Evolutionary conservation across 208 protist species (phyloP), one percentile per base, ranked within the genome.

Genomic region (Leishmania turanica): DNA sequence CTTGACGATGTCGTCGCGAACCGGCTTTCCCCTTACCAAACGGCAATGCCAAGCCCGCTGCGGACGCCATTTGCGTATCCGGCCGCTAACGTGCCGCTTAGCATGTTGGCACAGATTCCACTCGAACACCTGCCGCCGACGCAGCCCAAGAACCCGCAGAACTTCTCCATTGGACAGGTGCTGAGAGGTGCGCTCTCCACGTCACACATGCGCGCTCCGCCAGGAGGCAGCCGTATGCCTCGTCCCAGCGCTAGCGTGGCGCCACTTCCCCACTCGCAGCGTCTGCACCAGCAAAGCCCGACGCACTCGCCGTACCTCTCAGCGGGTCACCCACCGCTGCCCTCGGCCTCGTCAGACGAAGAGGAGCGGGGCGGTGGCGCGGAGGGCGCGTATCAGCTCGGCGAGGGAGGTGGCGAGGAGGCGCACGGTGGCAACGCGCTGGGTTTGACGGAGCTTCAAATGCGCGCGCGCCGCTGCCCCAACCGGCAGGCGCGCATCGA

Each of bases 61-160:
- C 24, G 64, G 24, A 51, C 58, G 17, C 70, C 78, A 4, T 77
- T 58, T 21, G 66, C 68, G 40, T 78, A 71, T 34, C 45, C 69
- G 0, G 0, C 54, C 24, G 49, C 78, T 49, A 75, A n/a, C 40
- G 15, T 96, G 11, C 92, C 94, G 1, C 79, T 96, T 7, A 79
- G 80, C 34, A 75, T 88, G 56, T 77, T 96, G 24, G 84, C 83
- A 21, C 88, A 91, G 65, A 89, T 87, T n/a, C 89, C 95, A 17
- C 81, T 96, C 13, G 91, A 96, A 34, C 69, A 96, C 68, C 87
- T 97, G 3, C 95, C 95, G 4, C 95, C 91, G n/a, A 97, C 92
- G 1, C 77, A 78, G 53, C 54, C 89, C 13, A 91, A 87, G 17
- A 68, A 77, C 27, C 82, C 80, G 40, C 87, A 89, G 72, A 84